Evolutionary conservation across 345 rosid species (phyloP), one percentile per base, ranked within the genome.

Genomic region (Draba incana): DNA sequence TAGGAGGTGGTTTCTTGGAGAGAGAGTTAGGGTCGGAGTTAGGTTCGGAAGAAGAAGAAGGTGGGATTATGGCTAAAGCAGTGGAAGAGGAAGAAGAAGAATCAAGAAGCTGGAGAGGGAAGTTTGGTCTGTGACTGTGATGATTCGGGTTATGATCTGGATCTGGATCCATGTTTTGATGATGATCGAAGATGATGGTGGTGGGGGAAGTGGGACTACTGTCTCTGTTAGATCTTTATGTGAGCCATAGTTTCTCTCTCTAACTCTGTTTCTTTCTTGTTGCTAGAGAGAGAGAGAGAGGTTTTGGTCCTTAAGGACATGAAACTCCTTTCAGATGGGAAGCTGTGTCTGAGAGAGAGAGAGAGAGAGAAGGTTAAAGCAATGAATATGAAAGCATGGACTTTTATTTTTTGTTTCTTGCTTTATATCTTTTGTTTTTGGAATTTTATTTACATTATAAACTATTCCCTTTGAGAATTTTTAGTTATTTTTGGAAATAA

Each of bases 101-200:
- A 68, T 88, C 92, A 59, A 90, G 83, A 66, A 90, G 85, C 63
- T 90, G 95, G 50, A 90, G 84, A 38, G 95, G 92, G 77, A 90
- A 86, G 76, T 85, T 90, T 1, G 87, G 88, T 77, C 91, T 77
- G 58, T 84, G 84, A 75, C 20, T 20, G 20, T 20, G 20, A 20
- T 20, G 20, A 20, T 20, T 20, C 20, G 20, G 20, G 20, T 70
- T 61, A 74, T 66, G 72, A 62, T 75, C 67, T 12, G 73, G 78
- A 68, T 86, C 86, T 59, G 66, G 82, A 60, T 88, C 97, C 97
- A 90, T 90, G 82, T 68, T 85, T 85, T 78, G 62, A 81, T 78
- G 68, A 71, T 54, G 75, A 63, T 70, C 75, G 35, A 73, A 80
- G 72, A 64, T 72, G 66, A 69, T 50, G 57, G 71, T 77, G 86